Conservation (phyloP, 164 flowering plant genomes). For the Kingdonia uniflora region DNA sequence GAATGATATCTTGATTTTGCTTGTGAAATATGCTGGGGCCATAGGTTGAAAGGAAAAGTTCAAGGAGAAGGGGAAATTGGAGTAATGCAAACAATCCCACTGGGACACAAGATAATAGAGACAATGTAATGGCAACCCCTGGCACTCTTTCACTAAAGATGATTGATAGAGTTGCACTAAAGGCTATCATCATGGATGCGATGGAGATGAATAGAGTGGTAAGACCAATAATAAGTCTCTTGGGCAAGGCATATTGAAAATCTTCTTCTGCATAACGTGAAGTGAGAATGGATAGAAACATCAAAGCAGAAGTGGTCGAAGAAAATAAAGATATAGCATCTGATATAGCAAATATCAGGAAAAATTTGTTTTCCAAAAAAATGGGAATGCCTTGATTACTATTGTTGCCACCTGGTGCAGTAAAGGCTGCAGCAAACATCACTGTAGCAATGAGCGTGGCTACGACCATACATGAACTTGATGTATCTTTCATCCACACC, state of each 20-base stretch:
- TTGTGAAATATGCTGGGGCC: no score
- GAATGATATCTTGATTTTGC: no score
- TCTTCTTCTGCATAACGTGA: slow-evolving; percentile 5
- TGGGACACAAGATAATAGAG: not conserved
- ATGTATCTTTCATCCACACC: slow-evolving; percentile 3
- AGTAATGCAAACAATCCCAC: not conserved
- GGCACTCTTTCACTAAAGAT: not conserved
- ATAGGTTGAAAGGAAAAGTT: no score
- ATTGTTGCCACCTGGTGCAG: slow-evolving; percentile 3
- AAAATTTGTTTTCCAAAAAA: not conserved
- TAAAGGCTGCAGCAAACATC: slow-evolving; percentile 1
- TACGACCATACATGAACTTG: slow-evolving; percentile 1
- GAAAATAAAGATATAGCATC: slow-evolving; percentile 1
- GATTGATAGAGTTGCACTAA: not conserved
- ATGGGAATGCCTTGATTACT: slow-evolving; percentile 2
- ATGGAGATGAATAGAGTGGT: slow-evolving; percentile 2
- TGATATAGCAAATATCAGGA: not conserved
- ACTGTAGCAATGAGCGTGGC: slow-evolving; percentile 5
- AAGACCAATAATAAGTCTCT: slow-evolving; percentile 2
- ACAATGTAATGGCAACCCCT: not conserved
- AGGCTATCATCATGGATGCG: slow-evolving; percentile 1
- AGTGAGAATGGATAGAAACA: slow-evolving; percentile 1
- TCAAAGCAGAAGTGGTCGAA: not conserved
- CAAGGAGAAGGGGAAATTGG: slow-evolving; percentile 6
- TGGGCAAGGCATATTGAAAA: not conserved